Percentiles rank a stretch among this genome's conserved stretches.
These are phyloP conservation scores for Iberis pinnata DNA, from an alignment of 345 rosid genomes.

Conservation along the genomic window DNA sequence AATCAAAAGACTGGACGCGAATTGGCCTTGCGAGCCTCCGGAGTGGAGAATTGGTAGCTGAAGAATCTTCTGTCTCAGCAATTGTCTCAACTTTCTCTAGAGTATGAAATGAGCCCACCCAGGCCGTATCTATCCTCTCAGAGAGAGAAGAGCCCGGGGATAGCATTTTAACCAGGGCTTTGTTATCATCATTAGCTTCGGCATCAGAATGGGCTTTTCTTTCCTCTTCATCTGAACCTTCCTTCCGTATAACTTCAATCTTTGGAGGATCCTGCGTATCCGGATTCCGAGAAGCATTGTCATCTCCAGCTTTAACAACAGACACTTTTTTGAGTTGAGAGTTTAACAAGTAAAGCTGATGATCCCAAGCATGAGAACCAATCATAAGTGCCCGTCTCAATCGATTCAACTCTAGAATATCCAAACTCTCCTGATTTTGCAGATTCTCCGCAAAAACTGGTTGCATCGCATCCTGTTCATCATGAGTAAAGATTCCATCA, in stretches of 20 bases:
- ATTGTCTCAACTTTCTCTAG: conserved; percentile 30
- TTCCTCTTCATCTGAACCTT: conserved; percentile 28
- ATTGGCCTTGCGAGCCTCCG: conserved; percentile 46
- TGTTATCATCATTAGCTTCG: conserved; percentile 28
- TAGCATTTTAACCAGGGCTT: conserved; percentile 24
- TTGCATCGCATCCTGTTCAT: conserved; percentile 52
- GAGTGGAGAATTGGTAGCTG: conserved; percentile 35
- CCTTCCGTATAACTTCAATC: conserved; percentile 21
- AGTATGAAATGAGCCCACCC: conserved; percentile 72
- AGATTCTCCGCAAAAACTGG: conserved; percentile 40
- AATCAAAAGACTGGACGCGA: conserved; percentile 81
- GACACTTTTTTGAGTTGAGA: conserved; percentile 48
- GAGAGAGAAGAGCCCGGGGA: conserved; percentile 60
- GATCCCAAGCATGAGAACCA: conserved; percentile 73
- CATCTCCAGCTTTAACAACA: conserved; percentile 32
- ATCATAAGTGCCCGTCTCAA: conserved; percentile 62
- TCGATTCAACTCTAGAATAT: conserved; percentile 73
- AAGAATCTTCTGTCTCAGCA: conserved; percentile 35
- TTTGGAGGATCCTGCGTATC: conserved; percentile 28
- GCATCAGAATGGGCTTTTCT: conserved; percentile 36
- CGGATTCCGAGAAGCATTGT: conserved; percentile 26
- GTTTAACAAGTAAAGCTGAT: conserved; percentile 58
- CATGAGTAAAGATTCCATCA: conserved; percentile 9
- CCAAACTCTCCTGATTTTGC: conserved; percentile 40
- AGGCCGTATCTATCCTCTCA: conserved; percentile 94